These are phyloP conservation scores for Geosiphon pyriformis DNA, from an alignment of 192 early-diverging fungal genomes.

Conservation along the genomic window DNA sequence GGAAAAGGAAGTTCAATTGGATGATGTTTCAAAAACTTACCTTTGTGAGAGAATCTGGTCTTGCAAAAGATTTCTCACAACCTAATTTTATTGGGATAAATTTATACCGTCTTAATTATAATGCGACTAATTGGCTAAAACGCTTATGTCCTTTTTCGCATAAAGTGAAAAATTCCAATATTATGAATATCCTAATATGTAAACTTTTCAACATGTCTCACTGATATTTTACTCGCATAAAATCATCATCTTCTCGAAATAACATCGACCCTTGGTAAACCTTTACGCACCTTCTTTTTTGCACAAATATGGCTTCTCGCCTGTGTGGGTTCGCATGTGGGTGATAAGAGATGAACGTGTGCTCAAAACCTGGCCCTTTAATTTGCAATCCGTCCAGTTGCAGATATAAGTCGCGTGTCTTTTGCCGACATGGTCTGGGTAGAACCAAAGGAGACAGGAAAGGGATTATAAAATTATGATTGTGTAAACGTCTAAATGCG, in stretches of 20 bases:
- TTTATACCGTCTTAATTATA: too few relatives aligned
- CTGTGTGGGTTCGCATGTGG: slow-evolving; percentile 55
- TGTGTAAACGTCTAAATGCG: background rate
- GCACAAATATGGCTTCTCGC: slow-evolving; percentile 56
- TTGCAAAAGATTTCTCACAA: slow-evolving; percentile 21
- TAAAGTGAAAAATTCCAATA: background rate
- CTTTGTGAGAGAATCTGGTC: slow-evolving; percentile 20
- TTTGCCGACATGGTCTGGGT: slow-evolving; percentile 49
- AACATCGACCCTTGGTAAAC: too few relatives aligned
- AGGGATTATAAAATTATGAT: background rate
- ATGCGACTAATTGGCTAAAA: background rate
- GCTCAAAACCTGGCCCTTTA: slow-evolving; percentile 43
- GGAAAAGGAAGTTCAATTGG: background rate
- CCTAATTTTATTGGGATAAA: too few relatives aligned
- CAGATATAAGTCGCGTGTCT: slow-evolving; percentile 50
- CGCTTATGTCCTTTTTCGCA: background rate
- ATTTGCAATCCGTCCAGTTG: slow-evolving; percentile 50
- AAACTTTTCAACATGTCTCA: too few relatives aligned
- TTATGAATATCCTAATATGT: background rate
- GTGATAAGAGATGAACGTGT: slow-evolving; percentile 55
- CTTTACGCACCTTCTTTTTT: slow-evolving; percentile 28
- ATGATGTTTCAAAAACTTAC: background rate
- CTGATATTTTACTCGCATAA: too few relatives aligned
- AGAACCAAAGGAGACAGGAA: background rate
- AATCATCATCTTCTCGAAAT: too few relatives aligned